These are phyloP conservation scores for Aureobasidium sp. DNA, from an alignment of 2,329 filamentous ascomycete species.

Conservation along the genomic window DNA sequence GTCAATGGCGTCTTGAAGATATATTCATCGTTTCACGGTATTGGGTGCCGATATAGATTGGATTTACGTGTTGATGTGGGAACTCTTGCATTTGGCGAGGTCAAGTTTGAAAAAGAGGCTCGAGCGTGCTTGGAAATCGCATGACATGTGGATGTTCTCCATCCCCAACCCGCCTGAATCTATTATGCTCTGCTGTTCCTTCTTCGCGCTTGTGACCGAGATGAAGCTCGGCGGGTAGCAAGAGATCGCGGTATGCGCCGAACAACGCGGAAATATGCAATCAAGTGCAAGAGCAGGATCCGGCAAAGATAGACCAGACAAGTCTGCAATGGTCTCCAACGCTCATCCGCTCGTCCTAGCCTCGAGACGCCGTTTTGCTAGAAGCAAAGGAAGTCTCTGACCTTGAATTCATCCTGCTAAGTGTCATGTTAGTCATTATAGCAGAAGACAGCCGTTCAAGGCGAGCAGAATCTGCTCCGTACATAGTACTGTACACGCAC, in stretches of 20 bases:
- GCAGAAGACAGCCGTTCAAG: conserved; percentile 9
- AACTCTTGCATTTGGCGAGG: conserved; percentile 2
- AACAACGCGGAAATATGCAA: neutral
- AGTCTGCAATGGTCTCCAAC: conserved; percentile 1
- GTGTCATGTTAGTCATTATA: conserved; percentile 16
- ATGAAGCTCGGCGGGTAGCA: neutral
- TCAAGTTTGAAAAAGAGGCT: conserved; percentile 1
- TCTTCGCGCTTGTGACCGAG: conserved; percentile 2
- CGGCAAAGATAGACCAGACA: neutral
- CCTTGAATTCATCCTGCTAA: conserved; percentile 1
- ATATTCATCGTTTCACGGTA: conserved; percentile 4
- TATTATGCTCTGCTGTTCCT: conserved; percentile 3
- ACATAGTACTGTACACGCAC: conserved; percentile 12
- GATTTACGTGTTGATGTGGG: neutral
- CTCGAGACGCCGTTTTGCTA: conserved; percentile 10
- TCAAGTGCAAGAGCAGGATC: neutral
- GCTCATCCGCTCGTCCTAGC: neutral
- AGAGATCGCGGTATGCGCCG: neutral
- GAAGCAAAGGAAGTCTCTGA: conserved; percentile 10
- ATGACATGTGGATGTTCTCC: conserved; percentile 8
- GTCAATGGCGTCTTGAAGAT: neutral
- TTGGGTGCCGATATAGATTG: neutral
- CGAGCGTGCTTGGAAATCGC: conserved; percentile 2
- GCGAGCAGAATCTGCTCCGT: conserved; percentile 11
- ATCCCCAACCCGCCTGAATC: conserved; percentile 5